phyloP scores from a whole-genome alignment of 2,329 filamentous ascomycete species.

The Eutypella sp. region DNA sequence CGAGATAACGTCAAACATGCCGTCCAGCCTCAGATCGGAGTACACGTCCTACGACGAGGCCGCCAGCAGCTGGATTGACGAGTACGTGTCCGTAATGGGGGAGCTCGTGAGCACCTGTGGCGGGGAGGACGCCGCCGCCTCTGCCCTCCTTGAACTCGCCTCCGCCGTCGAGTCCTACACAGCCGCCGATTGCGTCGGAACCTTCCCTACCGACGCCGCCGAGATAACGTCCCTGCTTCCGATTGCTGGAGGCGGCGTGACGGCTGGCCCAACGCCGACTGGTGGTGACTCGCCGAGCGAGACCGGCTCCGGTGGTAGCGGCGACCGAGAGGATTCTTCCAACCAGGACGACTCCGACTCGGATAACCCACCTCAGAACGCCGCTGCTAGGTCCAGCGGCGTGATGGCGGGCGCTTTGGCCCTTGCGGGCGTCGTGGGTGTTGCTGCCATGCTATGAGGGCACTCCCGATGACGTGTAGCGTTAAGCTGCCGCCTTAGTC shows the following conservation, averaged over 20 bases:
- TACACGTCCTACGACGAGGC: conserved; percentile 14
- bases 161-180: conserved; percentile 4
- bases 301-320: background rate
- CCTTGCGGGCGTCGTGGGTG: conserved; percentile 20
- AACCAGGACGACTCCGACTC: background rate
- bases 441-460: conserved; percentile 28
- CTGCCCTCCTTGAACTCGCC: conserved; percentile 2
- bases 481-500: too few relatives aligned
- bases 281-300: background rate
- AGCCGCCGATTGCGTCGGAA: background rate
- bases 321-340: too few relatives aligned
- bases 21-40: conserved; percentile 8
- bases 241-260: background rate
- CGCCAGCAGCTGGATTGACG: conserved; percentile 14
- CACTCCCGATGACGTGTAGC: too few relatives aligned
- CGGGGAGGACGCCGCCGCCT: conserved; percentile 1
- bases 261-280: background rate
- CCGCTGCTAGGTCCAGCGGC: conserved; percentile 17
- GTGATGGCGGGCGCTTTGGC: conserved; percentile 17
- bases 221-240: background rate
- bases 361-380: conserved; percentile 2
- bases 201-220: background rate
- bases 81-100: conserved; percentile 9
- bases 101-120: conserved; percentile 8
- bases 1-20: conserved; percentile 8